A percentile compares a stretch with the other conserved stretches of the same genome.
Conservation (phyloP, 116 monocot species). For the Dioscorea cayenensis region DNA sequence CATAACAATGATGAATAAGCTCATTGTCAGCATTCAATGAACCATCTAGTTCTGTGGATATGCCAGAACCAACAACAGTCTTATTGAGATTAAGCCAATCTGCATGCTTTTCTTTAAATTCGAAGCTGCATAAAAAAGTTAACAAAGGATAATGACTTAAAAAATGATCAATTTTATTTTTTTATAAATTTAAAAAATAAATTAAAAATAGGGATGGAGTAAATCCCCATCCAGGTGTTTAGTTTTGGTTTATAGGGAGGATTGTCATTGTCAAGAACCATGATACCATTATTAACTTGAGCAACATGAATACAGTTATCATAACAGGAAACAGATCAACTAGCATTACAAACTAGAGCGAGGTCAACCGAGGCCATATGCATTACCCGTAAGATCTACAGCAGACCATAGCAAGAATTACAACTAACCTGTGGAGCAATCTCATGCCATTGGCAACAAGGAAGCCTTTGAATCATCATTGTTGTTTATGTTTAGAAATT, state of each 20-base stretch:
- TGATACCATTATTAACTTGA: background rate
- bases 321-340: background rate
- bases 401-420: background rate
- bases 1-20: slow-evolving; percentile 31
- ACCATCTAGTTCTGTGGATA: slow-evolving; percentile 22
- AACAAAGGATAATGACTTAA: background rate
- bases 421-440: slow-evolving; percentile 53
- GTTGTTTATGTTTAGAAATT: slow-evolving; percentile 26
- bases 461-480: slow-evolving; percentile 36
- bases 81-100: slow-evolving; percentile 60
- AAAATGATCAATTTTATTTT: background rate
- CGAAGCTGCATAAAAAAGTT: slow-evolving; percentile 33
- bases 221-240: too few relatives aligned
- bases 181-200: too few relatives aligned
- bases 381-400: background rate
- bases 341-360: background rate
- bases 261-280: too few relatives aligned
- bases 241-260: too few relatives aligned
- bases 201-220: too few relatives aligned
- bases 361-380: background rate
- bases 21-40: slow-evolving; percentile 13
- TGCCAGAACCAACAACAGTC: slow-evolving; percentile 34
- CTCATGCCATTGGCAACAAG: slow-evolving; percentile 60
- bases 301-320: background rate
- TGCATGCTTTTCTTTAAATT: slow-evolving; percentile 60